Conservation (phyloP, 1,284 basidiomycete species). For the Malassezia slooffiae region DNA sequence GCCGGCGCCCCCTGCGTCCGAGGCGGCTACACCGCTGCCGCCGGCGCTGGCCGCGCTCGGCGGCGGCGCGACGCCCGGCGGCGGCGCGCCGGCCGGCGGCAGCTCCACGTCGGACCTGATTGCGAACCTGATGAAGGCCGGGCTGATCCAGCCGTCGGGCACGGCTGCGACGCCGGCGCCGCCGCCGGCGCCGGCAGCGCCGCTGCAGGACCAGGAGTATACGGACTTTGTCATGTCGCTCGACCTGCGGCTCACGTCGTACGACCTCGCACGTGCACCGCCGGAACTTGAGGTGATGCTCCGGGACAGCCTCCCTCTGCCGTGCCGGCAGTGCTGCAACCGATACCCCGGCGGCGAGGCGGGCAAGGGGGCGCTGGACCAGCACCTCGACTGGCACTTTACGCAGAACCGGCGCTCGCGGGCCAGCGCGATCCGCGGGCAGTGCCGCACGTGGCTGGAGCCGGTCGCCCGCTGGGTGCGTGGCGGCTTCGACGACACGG, state of each 20-base stretch:
- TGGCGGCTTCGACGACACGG: conserved; percentile 21
- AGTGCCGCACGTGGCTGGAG: conserved; percentile 83
- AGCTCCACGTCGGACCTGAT: conserved; percentile 29
- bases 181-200: conserved; percentile 48
- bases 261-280: conserved; percentile 65
- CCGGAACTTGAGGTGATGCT: conserved; percentile 38
- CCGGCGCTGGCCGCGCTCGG: conserved; percentile 17
- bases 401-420: conserved; percentile 79
- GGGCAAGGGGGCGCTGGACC: conserved; percentile 69
- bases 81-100: conserved; percentile 1
- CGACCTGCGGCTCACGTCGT: conserved; percentile 58
- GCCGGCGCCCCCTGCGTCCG: conserved; percentile 31
- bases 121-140: conserved; percentile 35
- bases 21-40: conserved; percentile 17
- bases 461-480: conserved; percentile 58
- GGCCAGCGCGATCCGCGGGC: conserved; percentile 71
- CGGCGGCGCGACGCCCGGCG: conserved; percentile 4
- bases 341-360: conserved; percentile 64
- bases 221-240: conserved; percentile 61
- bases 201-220: conserved; percentile 53
- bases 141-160: conserved; percentile 27
- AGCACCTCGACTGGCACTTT: conserved; percentile 96
- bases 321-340: conserved; percentile 88
- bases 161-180: conserved; percentile 29
- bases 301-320: conserved; percentile 56